Percentiles rank a stretch among this genome's conserved stretches.
Conservation (phyloP, 73 alveolate genomes). For the Tetrahymena elliotti region DNA sequence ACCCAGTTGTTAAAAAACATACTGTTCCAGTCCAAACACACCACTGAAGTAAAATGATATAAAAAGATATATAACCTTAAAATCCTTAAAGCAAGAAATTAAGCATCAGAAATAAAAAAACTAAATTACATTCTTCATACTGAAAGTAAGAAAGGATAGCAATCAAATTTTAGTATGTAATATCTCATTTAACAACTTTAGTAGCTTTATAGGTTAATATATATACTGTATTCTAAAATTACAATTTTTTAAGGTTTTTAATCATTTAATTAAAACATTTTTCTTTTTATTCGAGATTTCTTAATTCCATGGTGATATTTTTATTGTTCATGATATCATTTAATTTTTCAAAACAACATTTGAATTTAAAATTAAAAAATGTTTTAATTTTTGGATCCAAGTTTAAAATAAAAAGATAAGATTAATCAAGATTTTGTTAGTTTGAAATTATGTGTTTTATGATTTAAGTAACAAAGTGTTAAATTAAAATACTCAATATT, state of each 20-base stretch:
- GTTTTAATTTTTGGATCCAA: no score
- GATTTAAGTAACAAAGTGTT: no score
- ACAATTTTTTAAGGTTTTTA: not conserved
- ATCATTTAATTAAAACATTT: not conserved
- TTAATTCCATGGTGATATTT: not conserved
- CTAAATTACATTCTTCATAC: not conserved
- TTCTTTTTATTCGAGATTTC: not conserved
- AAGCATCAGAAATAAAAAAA: not conserved
- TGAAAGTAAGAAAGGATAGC: not conserved
- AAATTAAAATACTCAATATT: no score
- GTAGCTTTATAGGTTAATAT: not conserved
- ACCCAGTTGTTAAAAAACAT: constrained; percentile 34
- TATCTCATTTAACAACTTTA: not conserved
- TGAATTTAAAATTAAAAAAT: no score
- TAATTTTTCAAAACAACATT: no score
- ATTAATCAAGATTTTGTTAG: no score
- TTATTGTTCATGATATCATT: no score
- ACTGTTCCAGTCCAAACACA: not conserved
- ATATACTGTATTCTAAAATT: not conserved
- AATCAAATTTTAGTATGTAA: no score
- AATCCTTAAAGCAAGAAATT: not conserved
- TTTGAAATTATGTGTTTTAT: no score
- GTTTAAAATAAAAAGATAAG: no score
- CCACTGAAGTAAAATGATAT: not conserved
- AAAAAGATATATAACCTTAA: not conserved